A percentile compares a stretch with the other conserved stretches of the same genome.
phyloP scores from a whole-genome alignment of 2,329 filamentous ascomycete genomes.

The Diplocarpon rosae region DNA sequence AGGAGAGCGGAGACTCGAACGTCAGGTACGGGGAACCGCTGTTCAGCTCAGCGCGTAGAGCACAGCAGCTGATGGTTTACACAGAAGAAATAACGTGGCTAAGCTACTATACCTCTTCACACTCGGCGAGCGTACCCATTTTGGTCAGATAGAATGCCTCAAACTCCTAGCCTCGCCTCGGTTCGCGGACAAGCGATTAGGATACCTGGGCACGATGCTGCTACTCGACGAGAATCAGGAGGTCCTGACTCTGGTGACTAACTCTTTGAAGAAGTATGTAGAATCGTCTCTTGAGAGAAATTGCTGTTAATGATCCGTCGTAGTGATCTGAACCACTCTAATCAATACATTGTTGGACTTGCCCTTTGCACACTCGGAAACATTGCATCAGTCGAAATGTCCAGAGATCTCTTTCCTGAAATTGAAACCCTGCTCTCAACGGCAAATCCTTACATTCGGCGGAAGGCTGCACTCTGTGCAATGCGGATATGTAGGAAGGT shows the following conservation, averaged over 20 bases:
- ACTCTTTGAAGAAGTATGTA: conserved; percentile 86
- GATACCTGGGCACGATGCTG: conserved; percentile 92
- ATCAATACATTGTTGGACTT: conserved; percentile 96
- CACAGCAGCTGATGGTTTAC: not conserved
- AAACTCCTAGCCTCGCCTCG: conserved; percentile 93
- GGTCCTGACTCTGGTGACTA: conserved; percentile 91
- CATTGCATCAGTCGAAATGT: conserved; percentile 97
- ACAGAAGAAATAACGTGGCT: conserved; percentile 94
- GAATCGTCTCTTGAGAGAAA: not conserved
- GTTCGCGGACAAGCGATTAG: conserved; percentile 93
- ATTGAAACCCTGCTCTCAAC: conserved; percentile 87
- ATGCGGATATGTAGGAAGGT: conserved; percentile 99
- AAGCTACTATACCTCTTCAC: conserved; percentile 98
- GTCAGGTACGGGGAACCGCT: conserved; percentile 53
- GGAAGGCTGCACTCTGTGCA: conserved; percentile 95
- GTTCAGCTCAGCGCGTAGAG: not conserved
- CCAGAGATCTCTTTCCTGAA: conserved; percentile 89
- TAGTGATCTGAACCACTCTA: conserved; percentile 91
- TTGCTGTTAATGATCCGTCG: conserved; percentile 1
- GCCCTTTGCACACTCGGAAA: conserved; percentile 94
- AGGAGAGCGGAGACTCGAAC: conserved; percentile 88
- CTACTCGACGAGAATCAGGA: conserved; percentile 97
- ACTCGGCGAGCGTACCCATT: conserved; percentile 91
- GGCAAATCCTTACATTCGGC: conserved; percentile 93
- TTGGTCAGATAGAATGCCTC: conserved; percentile 97